Evolutionary conservation across 352 stramenopile genomes (phyloP).

Genomic region (Aphanomyces invadans): DNA sequence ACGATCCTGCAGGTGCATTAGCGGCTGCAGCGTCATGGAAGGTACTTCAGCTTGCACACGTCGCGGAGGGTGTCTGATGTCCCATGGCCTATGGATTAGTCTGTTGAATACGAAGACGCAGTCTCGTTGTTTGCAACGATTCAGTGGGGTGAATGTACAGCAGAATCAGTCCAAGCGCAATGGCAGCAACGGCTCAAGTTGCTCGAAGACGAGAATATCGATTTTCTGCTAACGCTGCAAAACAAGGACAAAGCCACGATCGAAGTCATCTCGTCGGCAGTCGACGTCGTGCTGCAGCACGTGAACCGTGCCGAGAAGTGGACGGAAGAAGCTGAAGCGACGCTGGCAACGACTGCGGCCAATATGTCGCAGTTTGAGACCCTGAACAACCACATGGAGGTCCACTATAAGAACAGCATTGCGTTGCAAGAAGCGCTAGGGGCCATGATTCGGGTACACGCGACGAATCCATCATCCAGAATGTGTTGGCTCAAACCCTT

Average conservation of each 20-base stretch:
- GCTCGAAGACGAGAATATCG: conserved; percentile 69
- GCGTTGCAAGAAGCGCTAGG: conserved; percentile 47
- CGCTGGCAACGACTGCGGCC: conserved; percentile 46
- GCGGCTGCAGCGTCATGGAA: conserved; percentile 20
- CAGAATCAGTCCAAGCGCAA: conserved; percentile 44
- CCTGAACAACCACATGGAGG: conserved; percentile 70
- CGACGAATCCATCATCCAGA: too few species aligned
- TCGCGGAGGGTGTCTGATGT: too few species aligned
- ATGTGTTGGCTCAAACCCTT: too few species aligned
- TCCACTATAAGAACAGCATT: conserved; percentile 75
- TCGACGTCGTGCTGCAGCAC: conserved; percentile 42
- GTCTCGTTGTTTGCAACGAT: conserved; percentile 41
- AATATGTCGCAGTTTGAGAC: conserved; percentile 74
- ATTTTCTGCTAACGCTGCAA: conserved; percentile 62
- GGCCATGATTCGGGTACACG: conserved; percentile 33
- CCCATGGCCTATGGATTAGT: conserved; percentile 30
- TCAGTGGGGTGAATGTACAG: conserved; percentile 48
- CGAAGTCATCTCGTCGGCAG: conserved; percentile 49
- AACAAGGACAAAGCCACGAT: conserved; percentile 36
- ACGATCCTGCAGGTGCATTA: background rate
- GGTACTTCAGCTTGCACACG: too few species aligned
- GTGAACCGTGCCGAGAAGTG: conserved; percentile 42
- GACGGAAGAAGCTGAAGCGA: conserved; percentile 54
- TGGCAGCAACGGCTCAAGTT: conserved; percentile 46
- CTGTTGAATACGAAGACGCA: conserved; percentile 52